These are phyloP conservation scores for Erodium texanum DNA, from an alignment of 441 rosid species.

Conservation along the genomic window DNA sequence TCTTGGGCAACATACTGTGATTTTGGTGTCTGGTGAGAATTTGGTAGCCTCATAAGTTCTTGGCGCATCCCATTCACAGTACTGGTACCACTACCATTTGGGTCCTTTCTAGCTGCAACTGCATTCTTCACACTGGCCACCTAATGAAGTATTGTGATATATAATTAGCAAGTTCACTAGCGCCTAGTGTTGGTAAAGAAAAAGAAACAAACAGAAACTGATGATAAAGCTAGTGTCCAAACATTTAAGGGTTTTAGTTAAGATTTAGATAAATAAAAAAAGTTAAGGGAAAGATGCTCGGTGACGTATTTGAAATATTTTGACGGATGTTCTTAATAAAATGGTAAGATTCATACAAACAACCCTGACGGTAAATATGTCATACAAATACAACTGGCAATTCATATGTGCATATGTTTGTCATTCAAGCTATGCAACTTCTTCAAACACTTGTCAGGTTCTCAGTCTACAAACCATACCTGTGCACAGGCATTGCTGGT, in stretches of 20 bases:
- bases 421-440: background rate
- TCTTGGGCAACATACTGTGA: constrained; percentile 48
- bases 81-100: constrained; percentile 28
- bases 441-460: background rate
- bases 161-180: background rate
- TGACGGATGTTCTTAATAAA: background rate
- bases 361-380: background rate
- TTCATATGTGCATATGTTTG: background rate
- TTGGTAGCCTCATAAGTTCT: constrained; percentile 79
- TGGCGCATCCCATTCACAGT: constrained; percentile 57
- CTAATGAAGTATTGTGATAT: constrained; percentile 25
- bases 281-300: background rate
- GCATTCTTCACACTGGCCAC: constrained; percentile 68
- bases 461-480: constrained; percentile 30
- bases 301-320: no score
- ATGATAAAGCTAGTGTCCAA: background rate
- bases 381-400: background rate
- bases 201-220: constrained; percentile 5
- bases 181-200: background rate
- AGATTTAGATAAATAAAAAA: background rate
- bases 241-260: background rate
- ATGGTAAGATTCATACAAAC: background rate
- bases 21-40: constrained; percentile 45
- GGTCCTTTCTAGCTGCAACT: constrained; percentile 53
- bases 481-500: constrained; percentile 72